These are phyloP conservation scores for Leonotis leonurus DNA, from an alignment of 257 asterid species.

Conservation along the genomic window DNA sequence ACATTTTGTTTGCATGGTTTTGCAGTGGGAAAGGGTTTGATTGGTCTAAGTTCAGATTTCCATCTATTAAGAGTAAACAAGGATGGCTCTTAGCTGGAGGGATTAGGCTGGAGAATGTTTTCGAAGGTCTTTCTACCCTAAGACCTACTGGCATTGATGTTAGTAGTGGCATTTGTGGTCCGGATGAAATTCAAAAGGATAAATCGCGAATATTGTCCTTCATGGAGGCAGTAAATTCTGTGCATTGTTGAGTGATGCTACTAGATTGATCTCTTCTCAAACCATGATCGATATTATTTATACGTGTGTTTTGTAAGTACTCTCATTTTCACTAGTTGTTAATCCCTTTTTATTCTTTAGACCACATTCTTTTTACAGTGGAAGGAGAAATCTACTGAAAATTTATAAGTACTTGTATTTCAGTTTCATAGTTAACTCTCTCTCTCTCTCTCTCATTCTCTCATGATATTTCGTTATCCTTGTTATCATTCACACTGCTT, in stretches of 20 bases:
- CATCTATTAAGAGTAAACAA: conserved; percentile 54
- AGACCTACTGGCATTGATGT: conserved; percentile 83
- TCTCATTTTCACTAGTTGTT: not conserved
- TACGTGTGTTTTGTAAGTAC: not conserved
- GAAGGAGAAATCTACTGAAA: not conserved
- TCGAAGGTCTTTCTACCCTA: conserved; percentile 59
- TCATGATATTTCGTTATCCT: too few relatives aligned
- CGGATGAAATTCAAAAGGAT: conserved; percentile 76
- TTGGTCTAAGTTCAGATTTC: conserved; percentile 70
- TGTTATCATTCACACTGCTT: not conserved
- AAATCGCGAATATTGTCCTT: conserved; percentile 49
- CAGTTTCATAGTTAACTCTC: not conserved
- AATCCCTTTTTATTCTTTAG: not conserved
- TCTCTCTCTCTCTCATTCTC: too few relatives aligned
- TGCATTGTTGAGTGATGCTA: conserved; percentile 27
- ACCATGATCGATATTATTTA: not conserved
- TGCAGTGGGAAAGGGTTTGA: conserved; percentile 83
- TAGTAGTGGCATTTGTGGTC: conserved; percentile 88
- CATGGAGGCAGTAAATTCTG: conserved; percentile 56
- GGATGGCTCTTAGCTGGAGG: conserved; percentile 98
- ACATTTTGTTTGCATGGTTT: conserved; percentile 14
- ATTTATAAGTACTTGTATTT: not conserved
- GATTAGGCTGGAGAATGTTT: conserved; percentile 58
- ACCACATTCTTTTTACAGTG: not conserved
- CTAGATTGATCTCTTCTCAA: too few relatives aligned